These are phyloP conservation scores for Geranium rotundifolium DNA, from an alignment of 345 rosid genomes.

Conservation along the genomic window DNA sequence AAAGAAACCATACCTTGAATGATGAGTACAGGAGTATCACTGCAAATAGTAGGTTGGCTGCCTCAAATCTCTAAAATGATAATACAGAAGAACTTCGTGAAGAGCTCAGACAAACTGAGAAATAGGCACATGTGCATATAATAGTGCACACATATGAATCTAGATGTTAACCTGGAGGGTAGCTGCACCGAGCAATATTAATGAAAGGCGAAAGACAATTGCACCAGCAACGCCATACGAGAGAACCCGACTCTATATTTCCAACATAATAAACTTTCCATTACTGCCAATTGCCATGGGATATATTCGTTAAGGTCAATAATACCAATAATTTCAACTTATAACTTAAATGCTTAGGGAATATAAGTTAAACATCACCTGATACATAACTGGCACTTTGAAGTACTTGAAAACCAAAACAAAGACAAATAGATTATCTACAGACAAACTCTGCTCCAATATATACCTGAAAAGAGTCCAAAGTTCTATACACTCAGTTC, in stretches of 20 bases:
- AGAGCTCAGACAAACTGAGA: neutral
- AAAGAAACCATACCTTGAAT: slow-evolving; percentile 52
- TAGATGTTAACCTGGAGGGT: slow-evolving; percentile 65
- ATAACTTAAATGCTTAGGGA: too few species aligned
- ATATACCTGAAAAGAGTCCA: slow-evolving; percentile 52
- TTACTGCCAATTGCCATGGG: too few species aligned
- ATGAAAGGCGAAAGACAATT: slow-evolving; percentile 53
- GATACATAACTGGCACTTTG: slow-evolving; percentile 79
- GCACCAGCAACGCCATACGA: slow-evolving; percentile 93
- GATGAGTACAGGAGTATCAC: slow-evolving; percentile 72
- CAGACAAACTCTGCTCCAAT: slow-evolving; percentile 95
- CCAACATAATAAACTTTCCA: too few species aligned
- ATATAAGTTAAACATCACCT: slow-evolving; percentile 30
- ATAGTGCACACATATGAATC: neutral
- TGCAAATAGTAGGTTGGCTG: slow-evolving; percentile 69
- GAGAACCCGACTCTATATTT: slow-evolving; percentile 63
- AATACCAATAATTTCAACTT: too few species aligned
- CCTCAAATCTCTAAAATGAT: slow-evolving; percentile 65
- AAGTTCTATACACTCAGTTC: slow-evolving; percentile 2
- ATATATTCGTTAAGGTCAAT: too few species aligned
- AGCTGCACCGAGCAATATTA: slow-evolving; percentile 81
- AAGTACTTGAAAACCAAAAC: slow-evolving; percentile 87
- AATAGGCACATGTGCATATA: too few species aligned
- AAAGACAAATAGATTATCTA: slow-evolving; percentile 91
- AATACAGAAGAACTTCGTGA: too few species aligned